Percentiles rank a stretch among this genome's conserved stretches.
Conservation (phyloP, 148 eudicot genomes). For the Dysphania ambrosioides region DNA sequence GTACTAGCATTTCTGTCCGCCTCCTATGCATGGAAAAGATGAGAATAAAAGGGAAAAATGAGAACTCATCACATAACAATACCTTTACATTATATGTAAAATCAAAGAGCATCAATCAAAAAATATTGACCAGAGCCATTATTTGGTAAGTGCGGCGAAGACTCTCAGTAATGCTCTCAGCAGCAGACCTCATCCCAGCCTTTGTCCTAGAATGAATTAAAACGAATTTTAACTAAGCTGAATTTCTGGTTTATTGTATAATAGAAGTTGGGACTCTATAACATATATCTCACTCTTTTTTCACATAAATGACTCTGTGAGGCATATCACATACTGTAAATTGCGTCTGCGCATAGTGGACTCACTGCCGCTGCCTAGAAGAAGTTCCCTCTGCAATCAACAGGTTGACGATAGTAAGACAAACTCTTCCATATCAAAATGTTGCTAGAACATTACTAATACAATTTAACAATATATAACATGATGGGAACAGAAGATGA, state of each 20-base stretch:
- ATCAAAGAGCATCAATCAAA: not conserved
- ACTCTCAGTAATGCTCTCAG: slow-evolving; percentile 94
- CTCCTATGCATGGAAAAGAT: slow-evolving; percentile 44
- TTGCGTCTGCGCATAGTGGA: slow-evolving; percentile 83
- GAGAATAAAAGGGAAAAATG: not conserved
- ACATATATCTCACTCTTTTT: not conserved
- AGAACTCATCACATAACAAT: slow-evolving; percentile 3
- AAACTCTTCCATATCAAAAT: not conserved
- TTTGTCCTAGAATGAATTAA: slow-evolving; percentile 53
- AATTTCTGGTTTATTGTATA: not conserved
- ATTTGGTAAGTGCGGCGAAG: slow-evolving; percentile 89
- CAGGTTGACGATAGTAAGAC: slow-evolving; percentile 17
- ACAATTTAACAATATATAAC: too few relatives aligned
- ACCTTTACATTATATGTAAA: not conserved
- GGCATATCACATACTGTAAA: slow-evolving; percentile 60
- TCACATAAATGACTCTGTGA: not conserved
- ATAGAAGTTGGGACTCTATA: not conserved
- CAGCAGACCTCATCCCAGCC: slow-evolving; percentile 94
- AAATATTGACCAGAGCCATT: slow-evolving; percentile 79
- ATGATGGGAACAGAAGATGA: too few relatives aligned
- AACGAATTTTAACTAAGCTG: not conserved
- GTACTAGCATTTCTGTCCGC: slow-evolving; percentile 87
- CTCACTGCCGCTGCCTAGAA: slow-evolving; percentile 92
- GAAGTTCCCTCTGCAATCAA: slow-evolving; percentile 72
- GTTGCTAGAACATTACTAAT: too few relatives aligned